A percentile compares a stretch with the other conserved stretches of the same genome.
phyloP scores from a whole-genome alignment of 2,329 filamentous ascomycete species.

The Epichloe bromicola region DNA sequence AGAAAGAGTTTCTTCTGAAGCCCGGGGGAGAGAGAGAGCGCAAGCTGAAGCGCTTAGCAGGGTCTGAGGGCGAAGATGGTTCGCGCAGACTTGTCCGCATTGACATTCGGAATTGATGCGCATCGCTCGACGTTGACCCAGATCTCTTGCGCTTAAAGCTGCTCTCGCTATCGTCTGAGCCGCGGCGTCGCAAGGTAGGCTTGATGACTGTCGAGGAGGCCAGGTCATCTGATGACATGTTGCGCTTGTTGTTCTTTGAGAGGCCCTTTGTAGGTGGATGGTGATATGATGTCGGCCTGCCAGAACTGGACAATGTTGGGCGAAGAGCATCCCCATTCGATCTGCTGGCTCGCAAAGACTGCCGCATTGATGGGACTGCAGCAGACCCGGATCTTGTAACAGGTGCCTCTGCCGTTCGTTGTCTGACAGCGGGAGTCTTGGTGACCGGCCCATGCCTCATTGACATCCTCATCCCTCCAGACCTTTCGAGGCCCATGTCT shows the following conservation, averaged over 20 bases:
- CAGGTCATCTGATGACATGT: constrained; percentile 14
- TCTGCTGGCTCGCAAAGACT: constrained; percentile 12
- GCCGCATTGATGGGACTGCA: constrained; percentile 10
- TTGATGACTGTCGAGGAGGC: constrained; percentile 12
- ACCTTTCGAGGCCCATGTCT: constrained; percentile 7
- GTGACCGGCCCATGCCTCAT: constrained; percentile 13
- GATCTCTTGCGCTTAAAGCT: constrained; percentile 62
- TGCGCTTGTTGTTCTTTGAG: constrained; percentile 11
- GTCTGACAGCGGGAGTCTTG: neutral
- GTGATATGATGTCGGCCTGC: constrained; percentile 20
- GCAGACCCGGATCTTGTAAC: neutral
- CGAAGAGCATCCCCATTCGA: constrained; percentile 3
- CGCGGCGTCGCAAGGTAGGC: constrained; percentile 34
- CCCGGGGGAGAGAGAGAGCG: constrained; percentile 60
- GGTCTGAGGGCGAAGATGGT: constrained; percentile 16
- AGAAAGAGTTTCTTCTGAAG: constrained; percentile 30
- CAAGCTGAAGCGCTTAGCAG: constrained; percentile 52
- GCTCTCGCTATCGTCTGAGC: constrained; percentile 60
- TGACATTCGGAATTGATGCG: constrained; percentile 55
- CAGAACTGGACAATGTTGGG: constrained; percentile 5
- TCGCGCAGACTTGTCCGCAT: constrained; percentile 42
- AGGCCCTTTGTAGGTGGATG: constrained; percentile 8
- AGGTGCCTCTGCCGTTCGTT: neutral
- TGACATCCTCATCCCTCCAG: constrained; percentile 20
- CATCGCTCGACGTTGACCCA: constrained; percentile 23